Evolutionary conservation across 495 filamentous ascomycete genomes (phyloP).

Genomic region (Penicillium daleae): DNA sequence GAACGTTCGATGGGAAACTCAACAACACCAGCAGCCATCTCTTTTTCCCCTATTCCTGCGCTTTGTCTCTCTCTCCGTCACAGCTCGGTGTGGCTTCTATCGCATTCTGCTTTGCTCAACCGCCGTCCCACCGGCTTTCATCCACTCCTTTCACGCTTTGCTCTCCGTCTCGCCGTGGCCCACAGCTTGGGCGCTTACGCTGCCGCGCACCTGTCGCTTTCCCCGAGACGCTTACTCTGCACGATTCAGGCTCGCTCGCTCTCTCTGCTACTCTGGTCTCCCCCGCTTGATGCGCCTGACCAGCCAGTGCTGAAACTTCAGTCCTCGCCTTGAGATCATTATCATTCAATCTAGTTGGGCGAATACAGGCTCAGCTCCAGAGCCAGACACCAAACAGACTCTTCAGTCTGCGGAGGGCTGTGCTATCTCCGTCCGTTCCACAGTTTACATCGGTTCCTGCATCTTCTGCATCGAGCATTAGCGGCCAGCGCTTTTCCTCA

Average conservation of each 20-base stretch:
- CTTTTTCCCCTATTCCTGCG: constrained; percentile 16
- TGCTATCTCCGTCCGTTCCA: constrained; percentile 10
- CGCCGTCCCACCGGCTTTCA: constrained; percentile 16
- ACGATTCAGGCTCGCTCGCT: constrained; percentile 4
- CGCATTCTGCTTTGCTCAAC: constrained; percentile 1
- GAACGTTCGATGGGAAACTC: constrained; percentile 26
- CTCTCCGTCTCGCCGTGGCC: constrained; percentile 10
- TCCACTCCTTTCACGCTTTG: constrained; percentile 21
- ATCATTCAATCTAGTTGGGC: constrained; percentile 4
- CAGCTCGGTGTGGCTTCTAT: constrained; percentile 7
- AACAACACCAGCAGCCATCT: constrained; percentile 26
- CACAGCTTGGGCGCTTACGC: constrained; percentile 26
- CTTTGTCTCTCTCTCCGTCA: no score
- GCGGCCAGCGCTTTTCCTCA: background rate
- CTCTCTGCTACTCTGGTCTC: constrained; percentile 13
- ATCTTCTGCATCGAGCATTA: background rate
- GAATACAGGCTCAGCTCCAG: constrained; percentile 13
- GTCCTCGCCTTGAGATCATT: constrained; percentile 2
- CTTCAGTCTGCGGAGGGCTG: constrained; percentile 7
- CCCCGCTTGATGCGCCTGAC: constrained; percentile 12
- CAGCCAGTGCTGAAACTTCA: constrained; percentile 1
- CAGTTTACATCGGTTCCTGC: constrained; percentile 1
- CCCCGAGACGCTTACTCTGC: constrained; percentile 10
- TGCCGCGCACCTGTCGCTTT: constrained; percentile 27
- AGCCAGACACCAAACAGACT: constrained; percentile 7